Evolutionary conservation across 106 monocot genomes (phyloP), one percentile per base, ranked within the genome.

Genomic region (Alisma plantagoaquatica): DNA sequence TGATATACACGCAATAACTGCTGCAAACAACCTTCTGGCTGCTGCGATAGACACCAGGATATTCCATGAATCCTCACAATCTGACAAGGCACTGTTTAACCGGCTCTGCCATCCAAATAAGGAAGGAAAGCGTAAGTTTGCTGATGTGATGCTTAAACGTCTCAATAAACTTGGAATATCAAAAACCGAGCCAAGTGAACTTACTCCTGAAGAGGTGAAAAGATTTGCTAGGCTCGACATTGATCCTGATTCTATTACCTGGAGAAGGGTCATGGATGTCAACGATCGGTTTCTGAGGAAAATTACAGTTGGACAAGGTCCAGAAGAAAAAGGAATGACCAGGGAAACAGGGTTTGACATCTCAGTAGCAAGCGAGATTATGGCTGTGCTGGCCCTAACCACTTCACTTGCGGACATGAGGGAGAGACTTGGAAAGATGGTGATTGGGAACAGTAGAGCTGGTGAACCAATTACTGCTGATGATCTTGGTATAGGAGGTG

Each of bases 261-360:
- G 98, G 98, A 73, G 98, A 65, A 68, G 98, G 60, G 98, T 99
- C 31, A 82, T 90, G 90, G 98, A 99, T 62, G 82, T 90, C 27
- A 99, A 99, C 59, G 98, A 99, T 29, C 73, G 85, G 0, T 99
- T 99, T 38, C 59, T 98, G 49, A 76, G 90, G 38, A 90, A 91
- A 72, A 99, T 90, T 23, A 90, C 82, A 6, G 12, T 86, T n/a
- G 98, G 90, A 12, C 90, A 99, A 74, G 90, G 90, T 5, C 86
- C 98, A 10, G 82, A 99, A 2, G 85, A 99, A 44, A 90, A 90
- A 57, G 98, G 85, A 22, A 99, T 99, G 90, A 23, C 61, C 2
- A 70, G 98, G 42, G 90, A 99, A 46, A 99, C 90, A 27, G 74
- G 82, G 3, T 99, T 90, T 62, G 98, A 99, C 42, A 91, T 99